Conservation (phyloP, 495 filamentous ascomycete genomes). For the Penicillium goetzii region DNA sequence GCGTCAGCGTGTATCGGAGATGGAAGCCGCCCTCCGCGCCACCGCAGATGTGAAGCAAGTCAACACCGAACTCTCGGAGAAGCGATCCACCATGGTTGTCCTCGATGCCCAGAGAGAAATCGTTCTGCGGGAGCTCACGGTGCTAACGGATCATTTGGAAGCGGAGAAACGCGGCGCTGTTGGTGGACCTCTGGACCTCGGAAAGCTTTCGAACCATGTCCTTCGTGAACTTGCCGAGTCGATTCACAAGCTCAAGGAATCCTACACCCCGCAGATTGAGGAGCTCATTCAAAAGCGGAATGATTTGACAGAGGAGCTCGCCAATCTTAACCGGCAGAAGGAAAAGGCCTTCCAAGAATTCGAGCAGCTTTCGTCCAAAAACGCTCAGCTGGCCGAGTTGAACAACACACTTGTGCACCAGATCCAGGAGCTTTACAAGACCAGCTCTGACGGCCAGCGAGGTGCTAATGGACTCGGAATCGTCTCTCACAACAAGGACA, state of each 20-base stretch:
- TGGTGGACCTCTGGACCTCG: slow-evolving; percentile 70
- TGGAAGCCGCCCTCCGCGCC: slow-evolving; percentile 71
- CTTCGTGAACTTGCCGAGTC: slow-evolving; percentile 87
- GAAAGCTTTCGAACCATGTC: slow-evolving; percentile 79
- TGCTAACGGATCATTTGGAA: slow-evolving; percentile 77
- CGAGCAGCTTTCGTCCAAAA: slow-evolving; percentile 90
- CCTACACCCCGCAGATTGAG: slow-evolving; percentile 77
- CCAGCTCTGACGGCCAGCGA: slow-evolving; percentile 64
- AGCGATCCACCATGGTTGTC: slow-evolving; percentile 94
- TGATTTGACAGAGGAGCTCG: slow-evolving; percentile 79
- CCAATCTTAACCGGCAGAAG: slow-evolving; percentile 74
- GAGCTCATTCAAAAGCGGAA: slow-evolving; percentile 81
- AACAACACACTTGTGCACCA: slow-evolving; percentile 94
- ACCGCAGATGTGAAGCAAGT: slow-evolving; percentile 82
- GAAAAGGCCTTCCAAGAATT: slow-evolving; percentile 94
- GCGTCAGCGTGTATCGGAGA: slow-evolving; percentile 77
- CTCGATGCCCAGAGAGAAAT: slow-evolving; percentile 94
- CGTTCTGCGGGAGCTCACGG: slow-evolving; percentile 87
- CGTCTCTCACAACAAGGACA: slow-evolving; percentile 67
- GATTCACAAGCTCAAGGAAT: slow-evolving; percentile 82
- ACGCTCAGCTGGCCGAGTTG: slow-evolving; percentile 87
- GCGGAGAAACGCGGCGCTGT: slow-evolving; percentile 63
- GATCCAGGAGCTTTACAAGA: slow-evolving; percentile 91
- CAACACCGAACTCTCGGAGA: slow-evolving; percentile 86
- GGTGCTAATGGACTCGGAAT: slow-evolving; percentile 81